phyloP scores from a whole-genome alignment of 2,329 filamentous ascomycete genomes.

The Hypoxylon sp. region DNA sequence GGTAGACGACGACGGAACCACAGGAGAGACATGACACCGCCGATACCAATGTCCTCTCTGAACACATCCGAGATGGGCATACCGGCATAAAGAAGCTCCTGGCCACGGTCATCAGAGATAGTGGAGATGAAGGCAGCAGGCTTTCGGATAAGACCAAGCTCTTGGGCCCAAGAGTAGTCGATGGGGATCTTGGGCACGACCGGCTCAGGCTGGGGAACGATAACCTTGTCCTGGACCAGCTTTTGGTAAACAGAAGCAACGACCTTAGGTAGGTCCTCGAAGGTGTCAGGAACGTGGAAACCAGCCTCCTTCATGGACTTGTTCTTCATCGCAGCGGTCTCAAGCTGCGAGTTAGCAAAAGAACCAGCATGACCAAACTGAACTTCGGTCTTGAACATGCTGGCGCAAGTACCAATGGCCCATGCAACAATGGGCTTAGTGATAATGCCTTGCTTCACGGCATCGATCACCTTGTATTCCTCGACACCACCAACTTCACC shows the following conservation, averaged over 20 bases:
- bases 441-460: constrained; percentile 92
- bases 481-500: constrained; percentile 99
- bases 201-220: constrained; percentile 88
- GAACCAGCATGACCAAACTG: constrained; percentile 99
- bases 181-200: constrained; percentile 98
- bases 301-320: constrained; percentile 95
- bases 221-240: constrained; percentile 84
- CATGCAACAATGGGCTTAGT: constrained; percentile 99
- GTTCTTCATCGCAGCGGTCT: constrained; percentile 98
- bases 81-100: constrained; percentile 97
- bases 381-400: constrained; percentile 99
- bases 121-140: constrained; percentile 99
- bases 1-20: constrained; percentile 99
- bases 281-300: constrained; percentile 93
- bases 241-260: constrained; percentile 88
- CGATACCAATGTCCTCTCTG: constrained; percentile 98
- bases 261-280: constrained; percentile 88
- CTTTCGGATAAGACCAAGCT: constrained; percentile 99
- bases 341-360: constrained; percentile 98
- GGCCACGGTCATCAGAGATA: constrained; percentile 99
- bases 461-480: constrained; percentile 99
- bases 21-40: constrained; percentile 99
- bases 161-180: constrained; percentile 99
- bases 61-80: constrained; percentile 99
- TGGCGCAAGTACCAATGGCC: constrained; percentile 99